These are phyloP conservation scores for Smallanthus sonchifolius DNA, from an alignment of 129 eudicot genomes.

Conservation along the genomic window DNA sequence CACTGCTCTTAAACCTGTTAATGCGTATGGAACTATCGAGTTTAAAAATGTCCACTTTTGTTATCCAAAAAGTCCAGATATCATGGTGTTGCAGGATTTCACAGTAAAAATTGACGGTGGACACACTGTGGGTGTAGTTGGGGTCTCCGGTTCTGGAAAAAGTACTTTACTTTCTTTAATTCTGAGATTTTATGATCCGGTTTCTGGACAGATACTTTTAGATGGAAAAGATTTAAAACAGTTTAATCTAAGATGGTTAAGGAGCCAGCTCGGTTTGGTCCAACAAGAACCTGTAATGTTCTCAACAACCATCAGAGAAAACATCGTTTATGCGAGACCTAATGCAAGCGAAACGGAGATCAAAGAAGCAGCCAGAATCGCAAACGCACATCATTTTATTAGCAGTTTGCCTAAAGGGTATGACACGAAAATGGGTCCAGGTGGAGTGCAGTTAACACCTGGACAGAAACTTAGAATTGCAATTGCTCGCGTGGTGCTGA, in stretches of 20 bases:
- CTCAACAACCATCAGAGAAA: conserved; percentile 65
- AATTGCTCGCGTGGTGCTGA: conserved; percentile 57
- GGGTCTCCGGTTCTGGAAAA: conserved; percentile 69
- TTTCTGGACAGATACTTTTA: conserved; percentile 43
- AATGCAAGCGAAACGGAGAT: conserved; percentile 60
- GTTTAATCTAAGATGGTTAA: conserved; percentile 58
- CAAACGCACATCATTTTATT: conserved; percentile 67
- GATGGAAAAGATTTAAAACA: conserved; percentile 51
- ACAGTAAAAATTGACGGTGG: conserved; percentile 52
- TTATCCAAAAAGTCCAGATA: conserved; percentile 47
- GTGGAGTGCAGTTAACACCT: conserved; percentile 51
- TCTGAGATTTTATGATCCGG: conserved; percentile 57
- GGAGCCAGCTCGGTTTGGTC: conserved; percentile 57
- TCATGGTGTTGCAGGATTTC: conserved; percentile 49
- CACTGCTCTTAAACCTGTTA: conserved; percentile 47
- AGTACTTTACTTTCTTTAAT: conserved; percentile 55
- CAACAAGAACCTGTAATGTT: conserved; percentile 64
- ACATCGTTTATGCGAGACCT: conserved; percentile 47
- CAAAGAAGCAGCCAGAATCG: conserved; percentile 60
- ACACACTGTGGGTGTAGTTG: conserved; percentile 58
- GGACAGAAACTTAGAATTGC: conserved; percentile 58
- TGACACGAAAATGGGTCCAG: conserved; percentile 51
- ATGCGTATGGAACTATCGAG: conserved; percentile 55
- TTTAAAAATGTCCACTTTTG: conserved; percentile 47
- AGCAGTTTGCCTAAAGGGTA: conserved; percentile 65